A percentile compares a stretch with the other conserved stretches of the same genome.
Evolutionary conservation across 768 basidiomycete genomes (phyloP).

Genomic region (Trametes cinnabarina): DNA sequence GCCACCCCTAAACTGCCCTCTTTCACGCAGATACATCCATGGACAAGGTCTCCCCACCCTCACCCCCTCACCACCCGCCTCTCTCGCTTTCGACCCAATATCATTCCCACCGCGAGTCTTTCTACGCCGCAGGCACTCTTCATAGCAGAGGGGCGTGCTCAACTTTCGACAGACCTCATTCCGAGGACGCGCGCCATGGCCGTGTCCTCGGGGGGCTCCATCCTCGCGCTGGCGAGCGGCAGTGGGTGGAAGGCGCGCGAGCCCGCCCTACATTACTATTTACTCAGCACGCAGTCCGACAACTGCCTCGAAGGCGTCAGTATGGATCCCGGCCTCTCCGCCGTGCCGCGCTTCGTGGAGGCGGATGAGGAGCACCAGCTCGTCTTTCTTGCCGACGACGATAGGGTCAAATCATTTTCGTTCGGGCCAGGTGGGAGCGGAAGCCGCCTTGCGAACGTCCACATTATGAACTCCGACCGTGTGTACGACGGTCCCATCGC

Average conservation of each 20-base stretch:
- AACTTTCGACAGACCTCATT: constrained; percentile 28
- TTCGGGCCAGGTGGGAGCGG: constrained; percentile 23
- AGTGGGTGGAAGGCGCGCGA: constrained; percentile 37
- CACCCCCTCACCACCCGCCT: constrained; percentile 34
- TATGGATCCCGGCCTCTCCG: constrained; percentile 26
- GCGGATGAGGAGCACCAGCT: constrained; percentile 37
- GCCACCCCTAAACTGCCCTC: constrained; percentile 8
- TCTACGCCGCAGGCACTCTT: constrained; percentile 26
- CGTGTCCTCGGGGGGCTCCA: constrained; percentile 26
- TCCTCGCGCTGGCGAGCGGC: constrained; percentile 25
- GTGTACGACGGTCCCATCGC: constrained; percentile 32
- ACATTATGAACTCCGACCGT: constrained; percentile 30
- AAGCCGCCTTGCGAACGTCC: constrained; percentile 23
- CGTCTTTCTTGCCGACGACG: constrained; percentile 36
- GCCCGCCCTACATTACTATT: constrained; percentile 30
- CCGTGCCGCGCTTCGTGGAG: constrained; percentile 22
- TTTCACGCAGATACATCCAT: constrained; percentile 18
- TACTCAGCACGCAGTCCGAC: constrained; percentile 21
- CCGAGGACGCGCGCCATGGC: constrained; percentile 4
- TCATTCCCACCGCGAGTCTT: constrained; percentile 19
- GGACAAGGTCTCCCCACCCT: constrained; percentile 26
- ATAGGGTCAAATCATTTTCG: constrained; percentile 38
- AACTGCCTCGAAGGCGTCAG: constrained; percentile 13
- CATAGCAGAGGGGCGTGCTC: constrained; percentile 38
- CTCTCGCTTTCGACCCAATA: constrained; percentile 34